phyloP scores from a whole-genome alignment of 2,329 filamentous ascomycete genomes.

The Apiospora koreana region DNA sequence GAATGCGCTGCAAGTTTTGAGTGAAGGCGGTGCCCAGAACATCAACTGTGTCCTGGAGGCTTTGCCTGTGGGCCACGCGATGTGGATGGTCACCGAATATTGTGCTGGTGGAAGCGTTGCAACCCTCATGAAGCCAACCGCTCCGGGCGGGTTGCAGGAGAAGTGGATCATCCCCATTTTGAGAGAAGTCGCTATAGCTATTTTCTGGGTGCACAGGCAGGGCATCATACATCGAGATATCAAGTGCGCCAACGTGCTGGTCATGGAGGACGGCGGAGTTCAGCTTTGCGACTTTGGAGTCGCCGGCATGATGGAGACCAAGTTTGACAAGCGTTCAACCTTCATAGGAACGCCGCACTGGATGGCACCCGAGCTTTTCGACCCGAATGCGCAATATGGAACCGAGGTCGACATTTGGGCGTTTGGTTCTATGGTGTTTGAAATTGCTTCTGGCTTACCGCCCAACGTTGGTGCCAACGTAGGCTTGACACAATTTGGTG shows the following conservation, averaged over 20 bases:
- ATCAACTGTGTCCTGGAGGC: constrained; percentile 83
- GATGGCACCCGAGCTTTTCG: constrained; percentile 82
- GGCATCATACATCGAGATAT: constrained; percentile 73
- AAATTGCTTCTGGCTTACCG: constrained; percentile 77
- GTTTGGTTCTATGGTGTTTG: constrained; percentile 77
- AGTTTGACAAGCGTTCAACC: constrained; percentile 75
- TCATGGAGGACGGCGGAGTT: constrained; percentile 74
- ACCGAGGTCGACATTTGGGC: constrained; percentile 83
- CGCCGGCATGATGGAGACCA: constrained; percentile 74
- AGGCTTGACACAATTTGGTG: constrained; percentile 53
- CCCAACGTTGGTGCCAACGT: constrained; percentile 64
- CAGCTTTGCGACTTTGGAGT: constrained; percentile 87
- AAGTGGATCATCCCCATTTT: constrained; percentile 70
- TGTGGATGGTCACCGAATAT: constrained; percentile 89
- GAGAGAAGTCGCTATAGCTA: constrained; percentile 65
- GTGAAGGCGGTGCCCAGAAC: constrained; percentile 73
- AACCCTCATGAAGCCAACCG: constrained; percentile 69
- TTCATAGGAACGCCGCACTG: constrained; percentile 83
- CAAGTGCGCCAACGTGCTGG: constrained; percentile 78
- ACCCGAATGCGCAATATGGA: constrained; percentile 64
- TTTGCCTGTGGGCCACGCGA: constrained; percentile 72
- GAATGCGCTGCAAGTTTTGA: constrained; percentile 69
- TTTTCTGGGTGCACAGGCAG: constrained; percentile 67
- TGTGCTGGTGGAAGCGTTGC: constrained; percentile 82
- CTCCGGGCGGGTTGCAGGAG: constrained; percentile 65